Base-by-base conservation (phyloP, 2,329 filamentous ascomycete species). In the Clonostachys rosea region DNA sequence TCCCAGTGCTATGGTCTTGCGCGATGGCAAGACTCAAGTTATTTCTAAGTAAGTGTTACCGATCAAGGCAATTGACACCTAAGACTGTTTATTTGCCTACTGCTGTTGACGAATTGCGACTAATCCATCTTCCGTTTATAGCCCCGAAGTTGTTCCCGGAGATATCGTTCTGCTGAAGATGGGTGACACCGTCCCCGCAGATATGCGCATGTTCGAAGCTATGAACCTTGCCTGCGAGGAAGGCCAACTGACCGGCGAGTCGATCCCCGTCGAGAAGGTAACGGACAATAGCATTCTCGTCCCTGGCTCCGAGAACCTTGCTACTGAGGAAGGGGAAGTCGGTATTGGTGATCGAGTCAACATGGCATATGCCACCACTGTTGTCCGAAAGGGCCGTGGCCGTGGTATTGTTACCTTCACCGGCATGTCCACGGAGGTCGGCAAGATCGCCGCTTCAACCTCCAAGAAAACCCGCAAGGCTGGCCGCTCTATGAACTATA, bases 171-270 rank as follows among this genome's bases (percentile, higher is more conserved):
- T 78, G 36, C 72, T 85, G 56, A 85, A 80, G 67, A 86, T 81
- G 65, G 87, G 87, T 49, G 86, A 89, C 62, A 87, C 85, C 5
- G 78, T 90, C 39, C 86, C 87, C 10, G 87, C 87, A 36, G 87
- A 91, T 58, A 63, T 90, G 39, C 81, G 85, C 47, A 65, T 86
- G 17, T 76, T 87, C 54, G 84, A 89, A 57, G 79, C 78, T 49
- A 87, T 91, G 79, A 92, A 94, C 62, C 75, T 91, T 42, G 82
- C 83, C 51, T 89, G 86, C 58, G 89, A 95, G 56, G 87, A 91
- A 64, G 84, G 85, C 42, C 81, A 87, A 44, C 76, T 91, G 41
- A 91, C 87, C 7, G 87, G 87, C 58, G 87, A 91, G 64, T 87
- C 87, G 5, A 71, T 87, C 14, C 84, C 86, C 7, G 84, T 87